A percentile compares a stretch with the other conserved stretches of the same genome.
Conservation (phyloP, 495 filamentous ascomycete species). For the Opeltia flavorubescens region DNA sequence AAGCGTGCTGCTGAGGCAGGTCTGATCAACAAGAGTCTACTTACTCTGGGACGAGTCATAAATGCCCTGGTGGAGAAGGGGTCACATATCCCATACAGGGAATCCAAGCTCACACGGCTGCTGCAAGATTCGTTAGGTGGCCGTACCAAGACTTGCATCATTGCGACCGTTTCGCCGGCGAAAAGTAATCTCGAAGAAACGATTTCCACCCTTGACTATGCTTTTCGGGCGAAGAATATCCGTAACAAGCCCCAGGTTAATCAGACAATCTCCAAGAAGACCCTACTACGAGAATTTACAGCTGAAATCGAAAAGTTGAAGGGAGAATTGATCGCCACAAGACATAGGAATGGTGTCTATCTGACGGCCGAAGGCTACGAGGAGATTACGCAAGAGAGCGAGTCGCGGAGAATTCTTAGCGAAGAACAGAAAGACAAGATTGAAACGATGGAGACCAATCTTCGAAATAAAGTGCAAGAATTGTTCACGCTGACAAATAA, state of each 20-base stretch:
- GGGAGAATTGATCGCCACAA: slow-evolving; percentile 80
- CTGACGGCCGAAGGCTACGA: slow-evolving; percentile 73
- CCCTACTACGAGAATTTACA: slow-evolving; percentile 76
- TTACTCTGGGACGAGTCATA: slow-evolving; percentile 91
- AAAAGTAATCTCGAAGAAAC: slow-evolving; percentile 94
- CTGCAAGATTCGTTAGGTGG: slow-evolving; percentile 94
- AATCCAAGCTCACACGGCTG: slow-evolving; percentile 89
- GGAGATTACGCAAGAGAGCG: slow-evolving; percentile 75
- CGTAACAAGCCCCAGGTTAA: slow-evolving; percentile 96
- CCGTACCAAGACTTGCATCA: slow-evolving; percentile 94
- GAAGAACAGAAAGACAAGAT: slow-evolving; percentile 89
- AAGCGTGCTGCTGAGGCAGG: slow-evolving; percentile 92
- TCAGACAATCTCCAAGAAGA: slow-evolving; percentile 80
- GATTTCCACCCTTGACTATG: slow-evolving; percentile 94
- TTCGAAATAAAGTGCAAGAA: slow-evolving; percentile 84
- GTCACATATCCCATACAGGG: slow-evolving; percentile 86
- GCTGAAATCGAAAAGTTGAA: slow-evolving; percentile 89
- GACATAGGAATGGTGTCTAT: slow-evolving; percentile 91
- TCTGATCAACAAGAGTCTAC: slow-evolving; percentile 91
- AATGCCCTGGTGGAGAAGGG: slow-evolving; percentile 90
- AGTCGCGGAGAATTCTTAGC: slow-evolving; percentile 79
- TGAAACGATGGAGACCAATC: slow-evolving; percentile 76
- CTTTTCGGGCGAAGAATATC: slow-evolving; percentile 95
- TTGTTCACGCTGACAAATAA: slow-evolving; percentile 70
- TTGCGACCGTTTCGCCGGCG: slow-evolving; percentile 87